Conservation (phyloP, 1,284 basidiomycete species). For the Tremellales sp. region DNA sequence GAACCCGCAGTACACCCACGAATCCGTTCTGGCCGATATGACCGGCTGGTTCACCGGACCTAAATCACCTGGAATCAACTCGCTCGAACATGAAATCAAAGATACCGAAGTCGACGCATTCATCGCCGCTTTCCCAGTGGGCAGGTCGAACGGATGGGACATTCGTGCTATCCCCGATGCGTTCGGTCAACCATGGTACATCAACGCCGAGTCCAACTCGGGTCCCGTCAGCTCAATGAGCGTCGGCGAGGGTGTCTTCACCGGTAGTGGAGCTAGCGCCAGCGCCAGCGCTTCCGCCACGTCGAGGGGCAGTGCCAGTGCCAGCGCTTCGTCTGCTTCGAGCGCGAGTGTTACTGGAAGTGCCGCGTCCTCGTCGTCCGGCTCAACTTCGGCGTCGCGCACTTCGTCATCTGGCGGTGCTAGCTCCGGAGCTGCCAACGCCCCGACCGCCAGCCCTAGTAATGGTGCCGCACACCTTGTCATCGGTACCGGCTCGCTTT, state of each 20-base stretch:
- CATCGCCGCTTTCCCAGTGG: conserved; percentile 27
- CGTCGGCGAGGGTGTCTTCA: conserved; percentile 9
- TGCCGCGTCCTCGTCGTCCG: conserved; percentile 8
- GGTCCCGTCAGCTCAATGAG: conserved; percentile 25
- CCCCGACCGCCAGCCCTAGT: conserved; percentile 1
- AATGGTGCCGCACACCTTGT: conserved; percentile 5
- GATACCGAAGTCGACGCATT: conserved; percentile 35
- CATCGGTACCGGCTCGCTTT: conserved; percentile 4
- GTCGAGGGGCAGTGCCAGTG: conserved; percentile 6
- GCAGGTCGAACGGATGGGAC: conserved; percentile 36
- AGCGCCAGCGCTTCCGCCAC: conserved; percentile 8
- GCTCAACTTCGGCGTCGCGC: conserved; percentile 2
- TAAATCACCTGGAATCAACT: conserved; percentile 33
- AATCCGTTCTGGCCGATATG: conserved; percentile 21
- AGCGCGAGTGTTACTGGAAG: too few relatives aligned
- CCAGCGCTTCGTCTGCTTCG: neutral
- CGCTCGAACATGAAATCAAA: conserved; percentile 42
- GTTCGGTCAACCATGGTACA: conserved; percentile 38
- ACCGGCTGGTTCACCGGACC: conserved; percentile 24
- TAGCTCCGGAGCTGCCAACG: conserved; percentile 1
- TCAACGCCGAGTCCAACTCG: conserved; percentile 30
- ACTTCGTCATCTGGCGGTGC: conserved; percentile 1
- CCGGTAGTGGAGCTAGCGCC: neutral
- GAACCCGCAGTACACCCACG: conserved; percentile 23
- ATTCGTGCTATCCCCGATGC: conserved; percentile 40